A percentile compares a stretch with the other conserved stretches of the same genome.
Evolutionary conservation across 257 asterid genomes (phyloP).

Genomic region (Capsicum chinense): DNA sequence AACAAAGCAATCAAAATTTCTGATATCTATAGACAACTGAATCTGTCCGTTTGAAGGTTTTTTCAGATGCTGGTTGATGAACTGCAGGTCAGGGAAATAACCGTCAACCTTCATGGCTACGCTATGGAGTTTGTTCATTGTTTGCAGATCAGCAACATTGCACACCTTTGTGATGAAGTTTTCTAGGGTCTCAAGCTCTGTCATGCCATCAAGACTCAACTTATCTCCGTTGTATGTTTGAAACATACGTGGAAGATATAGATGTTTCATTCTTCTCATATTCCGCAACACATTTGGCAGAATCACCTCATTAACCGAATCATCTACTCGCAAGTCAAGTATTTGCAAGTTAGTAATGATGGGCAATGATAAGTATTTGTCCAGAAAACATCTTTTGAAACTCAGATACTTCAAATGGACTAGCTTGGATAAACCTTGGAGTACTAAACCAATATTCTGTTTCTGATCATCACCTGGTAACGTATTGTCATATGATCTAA

Average conservation of each 20-base stretch:
- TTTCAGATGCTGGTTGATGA: constrained; percentile 10
- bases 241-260: constrained; percentile 21
- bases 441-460: neutral
- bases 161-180: neutral
- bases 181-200: constrained; percentile 30
- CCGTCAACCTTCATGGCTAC: neutral
- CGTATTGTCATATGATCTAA: neutral
- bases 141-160: constrained; percentile 8
- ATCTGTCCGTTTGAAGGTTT: neutral
- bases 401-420: constrained; percentile 37
- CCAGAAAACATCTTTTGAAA: neutral
- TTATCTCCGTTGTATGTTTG: neutral
- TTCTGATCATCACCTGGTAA: neutral
- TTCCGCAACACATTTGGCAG: constrained; percentile 26
- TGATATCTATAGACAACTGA: neutral
- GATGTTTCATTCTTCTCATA: constrained; percentile 22
- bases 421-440: constrained; percentile 18
- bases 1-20: neutral
- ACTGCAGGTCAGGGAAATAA: neutral
- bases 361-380: constrained; percentile 4
- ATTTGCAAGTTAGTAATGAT: constrained; percentile 26
- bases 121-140: constrained; percentile 23
- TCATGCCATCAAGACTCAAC: constrained; percentile 27
- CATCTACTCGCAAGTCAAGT: constrained; percentile 28
- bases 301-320: accelerated